Evolutionary conservation across 371 early-diverging fungal species (phyloP).

Genomic region (Lichtheimia corymbifera): DNA sequence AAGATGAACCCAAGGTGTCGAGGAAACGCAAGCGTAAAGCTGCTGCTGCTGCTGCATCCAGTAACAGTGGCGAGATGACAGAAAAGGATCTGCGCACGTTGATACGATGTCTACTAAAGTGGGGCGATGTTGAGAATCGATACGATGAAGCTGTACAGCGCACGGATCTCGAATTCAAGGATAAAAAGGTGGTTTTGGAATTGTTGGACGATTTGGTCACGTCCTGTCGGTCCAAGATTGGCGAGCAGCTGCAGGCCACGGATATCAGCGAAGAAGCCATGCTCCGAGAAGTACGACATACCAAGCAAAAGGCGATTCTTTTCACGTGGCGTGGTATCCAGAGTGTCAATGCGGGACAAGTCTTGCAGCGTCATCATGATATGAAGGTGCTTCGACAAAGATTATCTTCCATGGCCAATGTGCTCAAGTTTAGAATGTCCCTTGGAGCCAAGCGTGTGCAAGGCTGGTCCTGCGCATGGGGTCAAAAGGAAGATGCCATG

Average conservation of each 20-base stretch:
- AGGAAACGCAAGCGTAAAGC: constrained; percentile 17
- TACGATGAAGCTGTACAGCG: constrained; percentile 79
- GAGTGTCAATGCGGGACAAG: constrained; percentile 82
- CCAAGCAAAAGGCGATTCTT: constrained; percentile 76
- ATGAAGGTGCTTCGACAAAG: constrained; percentile 47
- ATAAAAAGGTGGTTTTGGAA: constrained; percentile 59
- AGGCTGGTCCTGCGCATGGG: constrained; percentile 91
- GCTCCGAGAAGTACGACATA: constrained; percentile 52
- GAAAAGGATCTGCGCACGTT: constrained; percentile 85
- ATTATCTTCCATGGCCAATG: constrained; percentile 23
- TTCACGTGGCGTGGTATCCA: constrained; percentile 78
- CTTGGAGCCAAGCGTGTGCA: constrained; percentile 77
- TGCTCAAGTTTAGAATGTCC: constrained; percentile 62
- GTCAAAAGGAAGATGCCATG: constrained; percentile 93
- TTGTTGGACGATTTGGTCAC: constrained; percentile 63
- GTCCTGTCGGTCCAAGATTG: constrained; percentile 74
- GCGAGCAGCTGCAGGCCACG: constrained; percentile 41
- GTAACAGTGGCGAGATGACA: constrained; percentile 50
- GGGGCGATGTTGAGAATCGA: constrained; percentile 77
- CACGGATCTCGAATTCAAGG: constrained; percentile 76
- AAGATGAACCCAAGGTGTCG: constrained; percentile 15
- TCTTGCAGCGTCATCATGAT: constrained; percentile 66
- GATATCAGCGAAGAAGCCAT: constrained; percentile 45
- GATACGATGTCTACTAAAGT: constrained; percentile 76
- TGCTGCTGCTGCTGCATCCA: constrained; percentile 11